Percentiles rank a stretch among this genome's conserved stretches.
Evolutionary conservation across 2,329 filamentous ascomycete genomes (phyloP).

Genomic region (Myotisia sp.): DNA sequence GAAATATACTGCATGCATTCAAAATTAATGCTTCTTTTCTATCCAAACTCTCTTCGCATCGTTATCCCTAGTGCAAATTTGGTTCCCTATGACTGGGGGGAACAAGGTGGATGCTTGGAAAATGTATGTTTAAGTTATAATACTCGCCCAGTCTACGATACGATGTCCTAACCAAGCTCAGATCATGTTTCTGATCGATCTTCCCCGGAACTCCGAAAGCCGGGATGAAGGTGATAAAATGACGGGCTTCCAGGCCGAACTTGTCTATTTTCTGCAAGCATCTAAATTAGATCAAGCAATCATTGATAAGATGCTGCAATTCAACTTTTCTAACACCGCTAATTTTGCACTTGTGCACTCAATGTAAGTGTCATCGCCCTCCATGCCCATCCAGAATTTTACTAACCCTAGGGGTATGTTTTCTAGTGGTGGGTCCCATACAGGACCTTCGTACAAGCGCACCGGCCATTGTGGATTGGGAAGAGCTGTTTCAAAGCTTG

Average conservation of each 20-base stretch:
- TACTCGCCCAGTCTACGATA: not conserved
- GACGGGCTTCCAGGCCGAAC: slow-evolving; percentile 52
- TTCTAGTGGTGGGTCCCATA: slow-evolving; percentile 47
- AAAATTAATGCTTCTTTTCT: slow-evolving; percentile 83
- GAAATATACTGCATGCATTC: slow-evolving; percentile 72
- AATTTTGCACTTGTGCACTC: slow-evolving; percentile 71
- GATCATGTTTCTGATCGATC: slow-evolving; percentile 82
- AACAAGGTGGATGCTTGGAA: slow-evolving; percentile 68
- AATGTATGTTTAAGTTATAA: slow-evolving; percentile 55
- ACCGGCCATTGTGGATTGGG: slow-evolving; percentile 66
- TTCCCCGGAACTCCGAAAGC: slow-evolving; percentile 41
- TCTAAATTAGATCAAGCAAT: slow-evolving; percentile 52
- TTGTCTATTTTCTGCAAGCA: slow-evolving; percentile 55
- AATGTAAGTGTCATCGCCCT: slow-evolving; percentile 44
- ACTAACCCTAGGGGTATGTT: slow-evolving; percentile 2
- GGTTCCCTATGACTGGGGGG: slow-evolving; percentile 77
- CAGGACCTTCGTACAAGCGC: slow-evolving; percentile 31
- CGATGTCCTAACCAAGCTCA: slow-evolving; percentile 18
- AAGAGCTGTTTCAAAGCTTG: slow-evolving; percentile 48
- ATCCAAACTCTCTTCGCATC: slow-evolving; percentile 56
- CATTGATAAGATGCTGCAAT: slow-evolving; percentile 54
- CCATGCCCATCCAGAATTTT: not conserved
- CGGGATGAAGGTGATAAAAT: slow-evolving; percentile 14
- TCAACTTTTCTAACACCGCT: slow-evolving; percentile 64
- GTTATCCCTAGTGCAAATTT: slow-evolving; percentile 82